Evolutionary conservation across 768 basidiomycete genomes (phyloP), one percentile per base, ranked within the genome.

Genomic region (Leccinum variicolor): DNA sequence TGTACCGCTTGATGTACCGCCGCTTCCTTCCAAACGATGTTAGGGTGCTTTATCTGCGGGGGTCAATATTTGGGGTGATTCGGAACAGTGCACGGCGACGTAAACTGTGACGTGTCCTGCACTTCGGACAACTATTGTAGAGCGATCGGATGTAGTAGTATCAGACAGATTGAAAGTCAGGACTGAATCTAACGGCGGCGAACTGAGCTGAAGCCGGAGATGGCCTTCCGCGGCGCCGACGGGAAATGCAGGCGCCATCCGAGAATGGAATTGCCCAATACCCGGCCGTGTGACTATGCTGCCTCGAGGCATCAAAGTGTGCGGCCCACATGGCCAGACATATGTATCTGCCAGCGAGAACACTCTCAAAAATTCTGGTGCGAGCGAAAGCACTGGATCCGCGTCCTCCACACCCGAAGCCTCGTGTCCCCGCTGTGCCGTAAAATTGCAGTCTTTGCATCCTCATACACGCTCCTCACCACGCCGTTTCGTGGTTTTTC

Each of bases 351-450:
- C 41, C 41, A 43, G 19, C 58, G 61, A 62, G 66, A 62, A 51
- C 31, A 25, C 11, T 31, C 31, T 2, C 45, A 61, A 65, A 58
- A 11, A 59, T 62, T 66, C 45, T 29, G 53, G 29, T 41, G 39
- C 65, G 60, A 62, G 39, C 65, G 60, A 62, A 59, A 53, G 47
- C 63, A 67, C 64, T 19, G 50, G 58, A 61, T 61, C 59, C 57
- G 59, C 53, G 46, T 54, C 52, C 54, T 67, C 61, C 56, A 58
- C 46, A 49, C 34, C 13, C 19, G 43, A 50, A 60, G 52, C 59
- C 65, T 66, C 69, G 71, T 73, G 65, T 64, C 49, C 56, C 61
- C 64, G 63, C 69, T 63, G 58, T 51, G 51, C 51, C 59, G 52
- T 63, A 53, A 56, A 53, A 23, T 29, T 45, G 58, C 43, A 45